These are phyloP conservation scores for Lithocarpus polystachyus DNA, from an alignment of 306 rosid species.

Conservation along the genomic window DNA sequence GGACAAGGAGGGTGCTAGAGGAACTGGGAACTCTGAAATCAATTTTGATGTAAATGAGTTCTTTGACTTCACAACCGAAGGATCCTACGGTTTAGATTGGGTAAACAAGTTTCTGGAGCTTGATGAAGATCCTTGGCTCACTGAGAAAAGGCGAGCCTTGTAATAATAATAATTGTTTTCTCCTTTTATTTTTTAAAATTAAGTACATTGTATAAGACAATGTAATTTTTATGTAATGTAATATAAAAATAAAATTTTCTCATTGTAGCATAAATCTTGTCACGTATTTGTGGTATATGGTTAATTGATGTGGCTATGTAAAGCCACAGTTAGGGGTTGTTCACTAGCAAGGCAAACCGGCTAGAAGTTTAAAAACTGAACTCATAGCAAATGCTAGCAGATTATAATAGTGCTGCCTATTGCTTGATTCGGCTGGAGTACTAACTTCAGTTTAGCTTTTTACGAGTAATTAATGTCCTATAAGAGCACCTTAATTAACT, in stretches of 20 bases:
- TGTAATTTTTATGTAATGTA: slow-evolving; percentile 1
- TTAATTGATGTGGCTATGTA: too few relatives aligned
- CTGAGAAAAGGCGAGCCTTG: slow-evolving; percentile 1
- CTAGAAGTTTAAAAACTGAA: background rate
- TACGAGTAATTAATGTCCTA: too few relatives aligned
- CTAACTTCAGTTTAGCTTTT: too few relatives aligned
- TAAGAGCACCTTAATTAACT: too few relatives aligned
- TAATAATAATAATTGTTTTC: background rate
- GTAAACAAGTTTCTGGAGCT: slow-evolving; percentile 45
- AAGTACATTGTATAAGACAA: background rate
- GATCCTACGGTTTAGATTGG: slow-evolving; percentile 46
- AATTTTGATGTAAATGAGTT: slow-evolving; percentile 49
- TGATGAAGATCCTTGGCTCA: slow-evolving; percentile 26
- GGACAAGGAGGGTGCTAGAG: slow-evolving; percentile 7
- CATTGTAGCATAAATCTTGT: background rate
- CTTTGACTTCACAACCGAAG: slow-evolving; percentile 45
- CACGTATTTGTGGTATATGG: too few relatives aligned
- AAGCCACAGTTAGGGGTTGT: too few relatives aligned
- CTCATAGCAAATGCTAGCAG: background rate
- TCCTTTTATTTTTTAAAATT: background rate
- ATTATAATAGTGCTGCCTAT: background rate
- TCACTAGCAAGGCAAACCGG: background rate
- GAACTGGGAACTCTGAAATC: slow-evolving; percentile 13
- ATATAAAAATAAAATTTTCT: background rate
- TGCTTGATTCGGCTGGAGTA: too few relatives aligned